Percentiles rank a stretch among this genome's conserved stretches.
These are phyloP conservation scores for Rosa multiflora DNA, from an alignment of 306 rosid species.

Conservation along the genomic window DNA sequence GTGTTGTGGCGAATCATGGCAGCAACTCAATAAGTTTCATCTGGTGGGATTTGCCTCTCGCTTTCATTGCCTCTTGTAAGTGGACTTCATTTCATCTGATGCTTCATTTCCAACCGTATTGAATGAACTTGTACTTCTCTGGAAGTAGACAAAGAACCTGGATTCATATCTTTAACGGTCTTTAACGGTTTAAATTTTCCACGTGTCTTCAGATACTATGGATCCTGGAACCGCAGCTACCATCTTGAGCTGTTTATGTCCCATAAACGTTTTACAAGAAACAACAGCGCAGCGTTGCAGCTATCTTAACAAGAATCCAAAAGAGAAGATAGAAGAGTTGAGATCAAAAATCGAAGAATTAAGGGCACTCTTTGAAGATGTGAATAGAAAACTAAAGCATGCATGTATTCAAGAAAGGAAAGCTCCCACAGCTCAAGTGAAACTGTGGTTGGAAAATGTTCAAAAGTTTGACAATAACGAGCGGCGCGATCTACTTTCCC, in stretches of 20 bases:
- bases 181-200: background rate
- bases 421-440: background rate
- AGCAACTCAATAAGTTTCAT: too few species aligned
- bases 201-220: background rate
- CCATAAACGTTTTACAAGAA: background rate
- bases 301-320: background rate
- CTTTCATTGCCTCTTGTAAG: too few species aligned
- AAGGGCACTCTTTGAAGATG: background rate
- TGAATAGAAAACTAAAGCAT: background rate
- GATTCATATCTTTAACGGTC: background rate
- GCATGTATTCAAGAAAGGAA: background rate
- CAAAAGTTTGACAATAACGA: background rate
- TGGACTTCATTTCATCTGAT: too few species aligned
- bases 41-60: too few species aligned
- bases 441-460: background rate
- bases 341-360: background rate
- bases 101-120: too few species aligned
- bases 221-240: background rate
- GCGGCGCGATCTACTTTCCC: background rate
- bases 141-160: too few species aligned
- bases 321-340: background rate
- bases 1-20: too few species aligned
- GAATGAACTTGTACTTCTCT: too few species aligned
- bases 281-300: background rate
- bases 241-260: background rate